These are phyloP conservation scores for Phylloporus rhodoxanthus DNA, from an alignment of 768 basidiomycete species.

Conservation along the genomic window DNA sequence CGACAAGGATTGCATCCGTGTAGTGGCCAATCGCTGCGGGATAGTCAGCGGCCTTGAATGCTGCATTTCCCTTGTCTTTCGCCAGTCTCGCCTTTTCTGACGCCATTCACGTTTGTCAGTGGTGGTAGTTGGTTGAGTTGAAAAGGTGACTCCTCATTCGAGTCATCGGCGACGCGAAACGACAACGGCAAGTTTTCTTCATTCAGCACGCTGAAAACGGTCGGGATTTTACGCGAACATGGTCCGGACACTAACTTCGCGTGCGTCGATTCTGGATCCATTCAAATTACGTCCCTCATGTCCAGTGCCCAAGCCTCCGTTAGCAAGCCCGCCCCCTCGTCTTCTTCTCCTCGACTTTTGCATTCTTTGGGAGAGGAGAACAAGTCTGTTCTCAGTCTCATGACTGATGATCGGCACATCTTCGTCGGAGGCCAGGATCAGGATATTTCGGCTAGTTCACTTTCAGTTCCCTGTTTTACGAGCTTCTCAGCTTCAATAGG, in stretches of 20 bases:
- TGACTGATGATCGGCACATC: constrained; percentile 65
- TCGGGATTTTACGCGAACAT: constrained; percentile 2
- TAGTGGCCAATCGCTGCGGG: constrained; percentile 81
- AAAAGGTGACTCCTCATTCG: background rate
- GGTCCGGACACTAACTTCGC: constrained; percentile 14
- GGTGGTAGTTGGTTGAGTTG: constrained; percentile 1
- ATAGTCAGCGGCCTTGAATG: constrained; percentile 80
- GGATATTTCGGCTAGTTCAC: constrained; percentile 60
- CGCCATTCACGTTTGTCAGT: constrained; percentile 23
- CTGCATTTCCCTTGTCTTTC: constrained; percentile 59
- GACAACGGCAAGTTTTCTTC: background rate
- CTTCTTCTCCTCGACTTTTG: constrained; percentile 44
- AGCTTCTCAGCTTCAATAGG: constrained; percentile 41
- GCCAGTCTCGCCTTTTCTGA: constrained; percentile 31
- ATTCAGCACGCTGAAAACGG: background rate
- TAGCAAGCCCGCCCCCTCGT: constrained; percentile 48
- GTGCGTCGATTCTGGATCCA: constrained; percentile 16
- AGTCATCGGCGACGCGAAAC: background rate
- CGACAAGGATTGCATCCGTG: constrained; percentile 69
- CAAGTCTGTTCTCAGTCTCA: constrained; percentile 70
- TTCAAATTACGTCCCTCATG: constrained; percentile 8
- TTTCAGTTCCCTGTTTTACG: background rate
- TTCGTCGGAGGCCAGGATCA: constrained; percentile 78
- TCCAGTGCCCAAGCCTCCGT: constrained; percentile 43
- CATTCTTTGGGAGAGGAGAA: constrained; percentile 68